A percentile compares a stretch with the other conserved stretches of the same genome.
Conservation (phyloP, 306 rosid genomes). For the Vachellia pachyceras region DNA sequence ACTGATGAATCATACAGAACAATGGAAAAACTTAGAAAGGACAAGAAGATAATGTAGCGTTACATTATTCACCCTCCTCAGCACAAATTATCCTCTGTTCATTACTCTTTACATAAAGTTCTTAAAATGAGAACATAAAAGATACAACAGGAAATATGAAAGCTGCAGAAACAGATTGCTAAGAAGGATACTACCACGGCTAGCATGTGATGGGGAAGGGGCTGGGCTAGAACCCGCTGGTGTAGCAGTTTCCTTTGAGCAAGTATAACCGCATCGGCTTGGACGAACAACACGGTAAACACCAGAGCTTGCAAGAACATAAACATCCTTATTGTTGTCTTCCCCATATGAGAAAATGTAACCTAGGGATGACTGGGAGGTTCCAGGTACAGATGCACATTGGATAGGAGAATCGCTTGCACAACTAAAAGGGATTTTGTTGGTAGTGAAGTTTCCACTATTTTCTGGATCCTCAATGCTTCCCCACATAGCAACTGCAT, state of each 20-base stretch:
- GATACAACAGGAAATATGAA: constrained; percentile 37
- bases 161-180: constrained; percentile 35
- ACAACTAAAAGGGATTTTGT: constrained; percentile 69
- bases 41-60: not conserved
- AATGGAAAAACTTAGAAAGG: not conserved
- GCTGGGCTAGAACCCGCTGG: constrained; percentile 32
- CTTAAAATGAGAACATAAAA: constrained; percentile 18
- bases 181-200: constrained; percentile 20
- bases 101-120: constrained; percentile 15
- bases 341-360: constrained; percentile 79
- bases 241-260: constrained; percentile 64
- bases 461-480: constrained; percentile 66
- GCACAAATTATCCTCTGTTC: not conserved
- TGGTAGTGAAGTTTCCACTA: constrained; percentile 77
- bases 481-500: constrained; percentile 80
- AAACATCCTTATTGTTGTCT: constrained; percentile 78
- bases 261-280: constrained; percentile 65
- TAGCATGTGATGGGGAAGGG: constrained; percentile 43
- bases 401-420: constrained; percentile 67
- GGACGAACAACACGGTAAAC: constrained; percentile 82
- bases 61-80: constrained; percentile 15
- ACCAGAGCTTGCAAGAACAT: constrained; percentile 67
- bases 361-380: constrained; percentile 64
- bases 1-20: not conserved
- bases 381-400: constrained; percentile 61